Base-by-base conservation (phyloP, 345 rosid genomes). In the Luvunga scandens region DNA sequence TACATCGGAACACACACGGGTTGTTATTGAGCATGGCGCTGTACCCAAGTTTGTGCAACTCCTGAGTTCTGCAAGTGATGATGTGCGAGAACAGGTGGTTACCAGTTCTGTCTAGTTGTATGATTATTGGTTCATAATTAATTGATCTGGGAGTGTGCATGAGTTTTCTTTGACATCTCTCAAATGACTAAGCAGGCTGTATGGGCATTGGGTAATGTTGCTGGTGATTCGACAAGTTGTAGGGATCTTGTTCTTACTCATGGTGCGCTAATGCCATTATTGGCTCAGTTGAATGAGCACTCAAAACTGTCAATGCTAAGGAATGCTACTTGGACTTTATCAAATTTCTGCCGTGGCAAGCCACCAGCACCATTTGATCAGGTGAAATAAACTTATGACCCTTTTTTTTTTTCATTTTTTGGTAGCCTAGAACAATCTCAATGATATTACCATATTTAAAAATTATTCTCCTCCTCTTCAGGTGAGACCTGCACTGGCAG, bases 171-270 rank as follows among this genome's bases (percentile, higher is more conserved):
- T 56, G 65, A 57, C 50, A 55, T 71, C 18, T 55, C 7, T 55
- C 38, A 4, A 4, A 30, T 33, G 28, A 56, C 27, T 33, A 31
- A 24, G 57, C 72, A 91, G 96, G 93, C 88, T 66, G 75, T 89
- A n/a, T 89, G 92, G 93, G 96, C 88, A 19, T 75, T 90, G 83
- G 92, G 92, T 21, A 91, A 91, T 75, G 86, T 91, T 71, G 87
- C 92, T 56, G 92, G 92, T 66, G 92, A 90, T 36, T 88, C 93
- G 19, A 81, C 88, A 3, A 78, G 64, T 31, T 90, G 87, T 72
- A 87, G 95, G 60, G 91, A 91, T 81, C 85, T 84, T 66, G 93
- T 91, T 45, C 90, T 91, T 48, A 13, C 71, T 5, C 76, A 81
- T 65, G 90, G 92, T 16, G 95, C 90, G 2, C 66, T 91, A 68